Percentiles rank a stretch among this genome's conserved stretches.
These are phyloP conservation scores for Colletotrichum sidae DNA, from an alignment of 2,329 filamentous ascomycete genomes.

Conservation along the genomic window DNA sequence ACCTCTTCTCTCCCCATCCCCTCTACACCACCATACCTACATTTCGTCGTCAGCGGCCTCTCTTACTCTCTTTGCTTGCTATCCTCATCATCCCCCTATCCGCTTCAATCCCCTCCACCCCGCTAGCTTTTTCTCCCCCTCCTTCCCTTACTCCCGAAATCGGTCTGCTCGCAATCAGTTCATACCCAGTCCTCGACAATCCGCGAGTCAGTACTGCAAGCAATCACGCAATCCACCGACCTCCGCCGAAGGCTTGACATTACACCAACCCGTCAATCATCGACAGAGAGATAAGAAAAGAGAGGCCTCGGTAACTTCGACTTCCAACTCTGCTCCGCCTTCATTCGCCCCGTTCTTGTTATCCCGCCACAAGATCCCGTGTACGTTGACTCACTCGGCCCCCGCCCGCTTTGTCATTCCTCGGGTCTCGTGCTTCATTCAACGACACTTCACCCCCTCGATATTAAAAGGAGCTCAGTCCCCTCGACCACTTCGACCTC, in stretches of 20 bases:
- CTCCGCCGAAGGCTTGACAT: constrained; percentile 28
- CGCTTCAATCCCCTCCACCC: constrained; percentile 32
- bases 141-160: constrained; percentile 6
- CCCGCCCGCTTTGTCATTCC: constrained; percentile 23
- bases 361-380: constrained; percentile 8
- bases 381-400: constrained; percentile 35
- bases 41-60: constrained; percentile 35
- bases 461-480: constrained; percentile 13
- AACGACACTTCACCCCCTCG: constrained; percentile 14
- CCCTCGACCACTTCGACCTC: background rate
- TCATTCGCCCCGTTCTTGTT: constrained; percentile 17
- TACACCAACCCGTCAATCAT: constrained; percentile 25
- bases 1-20: constrained; percentile 6
- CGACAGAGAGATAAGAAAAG: constrained; percentile 33
- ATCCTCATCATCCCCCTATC: constrained; percentile 34
- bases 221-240: constrained; percentile 33
- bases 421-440: constrained; percentile 9
- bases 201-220: constrained; percentile 34
- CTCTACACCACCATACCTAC: constrained; percentile 23
- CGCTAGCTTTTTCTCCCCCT: constrained; percentile 13
- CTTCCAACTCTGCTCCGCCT: constrained; percentile 8
- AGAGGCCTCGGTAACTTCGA: constrained; percentile 30
- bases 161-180: constrained; percentile 21
- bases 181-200: background rate
- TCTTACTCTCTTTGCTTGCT: constrained; percentile 38